Evolutionary conservation across 257 asterid genomes (phyloP).

Genomic region (Perilla frutescens): DNA sequence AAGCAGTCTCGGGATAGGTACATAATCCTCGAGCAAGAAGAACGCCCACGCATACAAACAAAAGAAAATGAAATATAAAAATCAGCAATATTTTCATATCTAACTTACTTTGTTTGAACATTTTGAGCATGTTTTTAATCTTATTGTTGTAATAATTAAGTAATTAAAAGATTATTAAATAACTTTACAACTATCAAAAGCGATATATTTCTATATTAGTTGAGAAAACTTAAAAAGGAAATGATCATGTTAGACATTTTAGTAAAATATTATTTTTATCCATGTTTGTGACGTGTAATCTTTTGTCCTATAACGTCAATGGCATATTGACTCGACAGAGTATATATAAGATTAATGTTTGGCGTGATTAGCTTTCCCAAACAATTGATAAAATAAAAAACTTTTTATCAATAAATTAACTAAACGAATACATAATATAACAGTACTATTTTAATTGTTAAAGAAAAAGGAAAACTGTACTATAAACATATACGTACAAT

Average conservation of each 20-base stretch:
- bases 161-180: conserved; percentile 2
- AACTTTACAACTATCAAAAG: conserved; percentile 31
- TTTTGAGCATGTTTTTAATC: neutral
- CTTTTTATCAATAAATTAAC: too few relatives aligned
- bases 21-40: too few relatives aligned
- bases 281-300: conserved; percentile 45
- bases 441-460: too few relatives aligned
- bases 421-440: too few relatives aligned
- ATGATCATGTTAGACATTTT: conserved; percentile 19
- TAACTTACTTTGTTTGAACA: conserved; percentile 10
- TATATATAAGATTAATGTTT: conserved; percentile 32
- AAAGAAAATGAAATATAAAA: too few relatives aligned
- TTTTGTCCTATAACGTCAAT: conserved; percentile 62
- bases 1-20: too few relatives aligned
- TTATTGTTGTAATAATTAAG: neutral
- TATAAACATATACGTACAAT: too few relatives aligned
- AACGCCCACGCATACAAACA: neutral
- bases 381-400: too few relatives aligned
- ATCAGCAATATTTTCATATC: neutral
- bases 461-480: too few relatives aligned
- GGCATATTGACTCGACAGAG: conserved; percentile 56
- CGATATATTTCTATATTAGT: conserved; percentile 9
- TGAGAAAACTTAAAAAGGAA: conserved; percentile 15
- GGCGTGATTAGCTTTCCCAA: conserved; percentile 40
- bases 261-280: conserved; percentile 28